phyloP scores from a whole-genome alignment of 2,329 filamentous ascomycete genomes.

The Aspergillus puulaauensis region DNA sequence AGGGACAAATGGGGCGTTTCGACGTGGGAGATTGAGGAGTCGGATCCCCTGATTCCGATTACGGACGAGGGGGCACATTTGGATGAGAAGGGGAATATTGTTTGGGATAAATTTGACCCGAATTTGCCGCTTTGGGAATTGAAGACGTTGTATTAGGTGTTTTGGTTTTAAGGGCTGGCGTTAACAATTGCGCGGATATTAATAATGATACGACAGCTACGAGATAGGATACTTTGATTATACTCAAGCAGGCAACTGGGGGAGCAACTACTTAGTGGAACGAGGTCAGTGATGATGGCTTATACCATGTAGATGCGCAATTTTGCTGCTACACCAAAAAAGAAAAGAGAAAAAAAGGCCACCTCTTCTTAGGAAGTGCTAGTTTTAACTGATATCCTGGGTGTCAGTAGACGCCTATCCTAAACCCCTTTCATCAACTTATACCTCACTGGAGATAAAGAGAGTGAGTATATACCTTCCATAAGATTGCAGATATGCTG shows the following conservation, averaged over 20 bases:
- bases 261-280: not conserved
- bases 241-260: too few species aligned
- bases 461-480: not conserved
- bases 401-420: not conserved
- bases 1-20: slow-evolving; percentile 72
- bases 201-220: not conserved
- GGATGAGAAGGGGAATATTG: slow-evolving; percentile 67
- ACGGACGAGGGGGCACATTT: slow-evolving; percentile 74
- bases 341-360: too few species aligned
- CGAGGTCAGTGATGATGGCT: not conserved
- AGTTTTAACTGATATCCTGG: not conserved
- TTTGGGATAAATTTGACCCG: slow-evolving; percentile 59
- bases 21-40: slow-evolving; percentile 72
- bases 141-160: slow-evolving; percentile 50
- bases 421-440: not conserved
- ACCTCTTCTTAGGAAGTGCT: not conserved
- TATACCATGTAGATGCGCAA: too few species aligned
- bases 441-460: not conserved
- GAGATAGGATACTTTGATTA: too few species aligned
- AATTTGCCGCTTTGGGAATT: slow-evolving; percentile 57
- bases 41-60: slow-evolving; percentile 68
- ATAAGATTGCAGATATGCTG: not conserved
- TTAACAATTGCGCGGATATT: not conserved
- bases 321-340: too few species aligned
- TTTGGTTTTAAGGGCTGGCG: not conserved